Evolutionary conservation across 2,329 filamentous ascomycete genomes (phyloP).

Genomic region (Cytospora piceae): DNA sequence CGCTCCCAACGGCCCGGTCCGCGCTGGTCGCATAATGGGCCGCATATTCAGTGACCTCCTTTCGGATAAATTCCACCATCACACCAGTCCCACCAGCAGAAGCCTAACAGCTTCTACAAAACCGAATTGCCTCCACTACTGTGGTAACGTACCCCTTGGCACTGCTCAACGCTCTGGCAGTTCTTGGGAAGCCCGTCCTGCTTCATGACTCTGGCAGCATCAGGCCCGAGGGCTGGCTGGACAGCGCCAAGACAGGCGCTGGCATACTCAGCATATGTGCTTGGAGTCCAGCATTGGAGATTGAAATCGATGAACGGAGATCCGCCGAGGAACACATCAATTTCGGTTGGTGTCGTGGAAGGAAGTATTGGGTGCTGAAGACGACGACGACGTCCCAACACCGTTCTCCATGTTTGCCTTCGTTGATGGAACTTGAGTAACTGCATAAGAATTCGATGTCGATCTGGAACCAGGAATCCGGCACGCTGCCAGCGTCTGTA

Average conservation of each 20-base stretch:
- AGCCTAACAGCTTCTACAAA: neutral
- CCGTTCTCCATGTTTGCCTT: too few species aligned
- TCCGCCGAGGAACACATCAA: neutral
- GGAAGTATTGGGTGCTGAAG: neutral
- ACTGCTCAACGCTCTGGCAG: neutral
- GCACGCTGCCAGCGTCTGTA: too few species aligned
- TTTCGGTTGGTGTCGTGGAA: too few species aligned
- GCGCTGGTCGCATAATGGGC: conserved; percentile 3
- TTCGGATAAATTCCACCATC: neutral
- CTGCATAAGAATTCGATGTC: too few species aligned
- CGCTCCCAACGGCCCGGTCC: neutral
- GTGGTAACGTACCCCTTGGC: neutral
- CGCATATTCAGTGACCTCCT: neutral
- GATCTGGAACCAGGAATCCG: too few species aligned
- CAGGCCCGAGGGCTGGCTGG: neutral
- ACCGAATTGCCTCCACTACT: neutral
- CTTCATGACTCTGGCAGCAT: neutral
- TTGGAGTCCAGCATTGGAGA: neutral
- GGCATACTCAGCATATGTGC: neutral
- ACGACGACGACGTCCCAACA: neutral
- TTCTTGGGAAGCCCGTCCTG: neutral
- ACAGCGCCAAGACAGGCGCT: neutral
- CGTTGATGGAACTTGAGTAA: too few species aligned
- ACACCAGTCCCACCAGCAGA: neutral
- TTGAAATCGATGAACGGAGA: neutral